A percentile compares a stretch with the other conserved stretches of the same genome.
These are phyloP conservation scores for Bisporella sp. DNA, from an alignment of 2,329 filamentous ascomycete genomes.

Conservation along the genomic window DNA sequence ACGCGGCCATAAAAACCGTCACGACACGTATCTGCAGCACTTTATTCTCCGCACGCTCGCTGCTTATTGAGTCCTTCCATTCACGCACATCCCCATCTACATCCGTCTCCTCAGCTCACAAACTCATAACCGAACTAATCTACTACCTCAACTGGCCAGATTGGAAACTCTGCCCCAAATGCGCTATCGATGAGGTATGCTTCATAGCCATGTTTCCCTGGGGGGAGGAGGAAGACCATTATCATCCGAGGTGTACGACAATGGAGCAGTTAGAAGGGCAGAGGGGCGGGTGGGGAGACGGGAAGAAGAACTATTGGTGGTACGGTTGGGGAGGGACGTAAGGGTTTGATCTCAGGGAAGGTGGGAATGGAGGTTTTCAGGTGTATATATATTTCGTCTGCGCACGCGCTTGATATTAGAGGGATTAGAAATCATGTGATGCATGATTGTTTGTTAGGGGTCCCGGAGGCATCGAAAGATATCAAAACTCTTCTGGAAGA, in stretches of 20 bases:
- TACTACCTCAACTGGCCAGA: slow-evolving; percentile 39
- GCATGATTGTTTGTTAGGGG: too few species aligned
- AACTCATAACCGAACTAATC: slow-evolving; percentile 1
- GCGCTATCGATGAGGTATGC: slow-evolving; percentile 46
- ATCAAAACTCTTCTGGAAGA: too few species aligned
- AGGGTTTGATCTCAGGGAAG: too few species aligned
- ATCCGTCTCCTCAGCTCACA: neutral
- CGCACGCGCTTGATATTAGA: too few species aligned
- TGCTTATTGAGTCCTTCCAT: slow-evolving; percentile 4
- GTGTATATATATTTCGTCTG: too few species aligned
- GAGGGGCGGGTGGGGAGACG: neutral
- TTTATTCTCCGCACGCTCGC: slow-evolving; percentile 15
- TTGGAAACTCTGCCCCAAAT: slow-evolving; percentile 50
- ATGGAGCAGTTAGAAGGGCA: neutral
- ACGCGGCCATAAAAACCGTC: slow-evolving; percentile 35
- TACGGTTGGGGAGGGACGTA: too few species aligned
- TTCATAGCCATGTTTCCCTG: slow-evolving; percentile 58
- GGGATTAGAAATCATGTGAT: too few species aligned
- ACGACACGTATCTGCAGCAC: slow-evolving; percentile 33
- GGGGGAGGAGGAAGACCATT: slow-evolving; percentile 47
- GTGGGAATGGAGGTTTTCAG: too few species aligned
- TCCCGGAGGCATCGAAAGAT: too few species aligned
- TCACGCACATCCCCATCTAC: neutral
- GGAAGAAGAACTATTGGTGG: neutral
- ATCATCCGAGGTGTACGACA: neutral